Conservation (phyloP, 2,329 filamentous ascomycete species). For the Ceratocystis destructans region DNA sequence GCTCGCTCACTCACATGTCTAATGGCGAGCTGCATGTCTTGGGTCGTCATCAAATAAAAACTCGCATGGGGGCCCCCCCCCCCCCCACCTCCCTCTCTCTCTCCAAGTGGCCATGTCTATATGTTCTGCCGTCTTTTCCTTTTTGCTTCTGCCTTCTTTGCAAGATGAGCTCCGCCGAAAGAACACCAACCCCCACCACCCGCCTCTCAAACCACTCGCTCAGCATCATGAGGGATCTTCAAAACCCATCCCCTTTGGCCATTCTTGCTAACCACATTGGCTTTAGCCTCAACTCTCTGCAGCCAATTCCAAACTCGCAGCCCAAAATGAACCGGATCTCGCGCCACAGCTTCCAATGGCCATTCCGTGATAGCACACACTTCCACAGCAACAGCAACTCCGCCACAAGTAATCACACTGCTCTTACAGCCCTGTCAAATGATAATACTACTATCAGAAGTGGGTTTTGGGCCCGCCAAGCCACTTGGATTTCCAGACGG, state of each 20-base stretch:
- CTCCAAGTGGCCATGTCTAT: not conserved
- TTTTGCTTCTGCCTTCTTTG: not conserved
- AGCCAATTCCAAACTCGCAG: constrained; percentile 5
- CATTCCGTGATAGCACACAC: constrained; percentile 19
- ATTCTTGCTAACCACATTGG: constrained; percentile 12
- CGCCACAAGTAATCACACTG: constrained; percentile 14
- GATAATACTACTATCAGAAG: constrained; percentile 11
- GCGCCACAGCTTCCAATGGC: constrained; percentile 19
- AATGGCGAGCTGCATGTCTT: constrained; percentile 7
- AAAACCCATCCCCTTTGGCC: constrained; percentile 4
- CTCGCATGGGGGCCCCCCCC: not conserved
- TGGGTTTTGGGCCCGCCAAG: constrained; percentile 17
- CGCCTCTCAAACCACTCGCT: not conserved
- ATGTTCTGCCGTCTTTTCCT: not conserved
- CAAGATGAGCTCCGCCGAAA: not conserved
- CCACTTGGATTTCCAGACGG: constrained; percentile 9
- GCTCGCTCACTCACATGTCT: not conserved
- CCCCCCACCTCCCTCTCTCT: not conserved
- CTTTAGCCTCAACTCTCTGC: constrained; percentile 10
- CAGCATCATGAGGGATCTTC: not conserved
- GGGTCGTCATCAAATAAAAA: not conserved
- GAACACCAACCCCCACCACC: not conserved
- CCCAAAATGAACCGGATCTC: constrained; percentile 7
- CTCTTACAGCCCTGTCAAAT: constrained; percentile 2
- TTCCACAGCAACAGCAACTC: constrained; percentile 11